Conservation (phyloP, 345 rosid species). For the Citrus sp. region DNA sequence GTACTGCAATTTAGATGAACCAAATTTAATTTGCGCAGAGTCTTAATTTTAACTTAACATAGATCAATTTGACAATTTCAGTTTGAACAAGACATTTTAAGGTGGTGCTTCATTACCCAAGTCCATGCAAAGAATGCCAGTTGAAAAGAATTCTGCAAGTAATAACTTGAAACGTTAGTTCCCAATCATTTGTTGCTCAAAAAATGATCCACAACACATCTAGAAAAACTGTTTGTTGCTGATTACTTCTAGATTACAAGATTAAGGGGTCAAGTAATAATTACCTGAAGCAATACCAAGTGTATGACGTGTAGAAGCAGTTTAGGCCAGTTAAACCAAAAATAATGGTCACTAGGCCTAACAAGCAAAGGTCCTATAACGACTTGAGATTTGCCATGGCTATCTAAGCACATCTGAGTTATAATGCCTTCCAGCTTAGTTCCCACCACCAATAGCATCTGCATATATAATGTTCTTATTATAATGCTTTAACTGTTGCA, state of each 20-base stretch:
- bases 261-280: neutral
- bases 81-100: no score
- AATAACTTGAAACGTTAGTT: neutral
- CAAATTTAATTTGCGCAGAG: neutral
- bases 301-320: slow-evolving; percentile 53
- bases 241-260: neutral
- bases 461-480: neutral
- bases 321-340: slow-evolving; percentile 59
- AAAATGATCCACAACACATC: neutral
- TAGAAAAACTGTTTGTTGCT: neutral
- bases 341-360: slow-evolving; percentile 53
- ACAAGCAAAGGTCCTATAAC: slow-evolving; percentile 59
- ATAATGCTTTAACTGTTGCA: neutral
- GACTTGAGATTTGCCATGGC: slow-evolving; percentile 42
- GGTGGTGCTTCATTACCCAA: slow-evolving; percentile 38
- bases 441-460: slow-evolving; percentile 58
- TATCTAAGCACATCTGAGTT: slow-evolving; percentile 54
- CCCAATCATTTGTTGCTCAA: no score
- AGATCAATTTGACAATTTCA: neutral
- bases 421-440: slow-evolving; percentile 56
- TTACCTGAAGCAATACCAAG: slow-evolving; percentile 59
- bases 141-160: slow-evolving; percentile 79
- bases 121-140: slow-evolving; percentile 90
- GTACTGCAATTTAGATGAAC: slow-evolving; percentile 36
- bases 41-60: neutral